Evolutionary conservation across 352 stramenopile genomes (phyloP).

Genomic region (Globisporangium splendens): DNA sequence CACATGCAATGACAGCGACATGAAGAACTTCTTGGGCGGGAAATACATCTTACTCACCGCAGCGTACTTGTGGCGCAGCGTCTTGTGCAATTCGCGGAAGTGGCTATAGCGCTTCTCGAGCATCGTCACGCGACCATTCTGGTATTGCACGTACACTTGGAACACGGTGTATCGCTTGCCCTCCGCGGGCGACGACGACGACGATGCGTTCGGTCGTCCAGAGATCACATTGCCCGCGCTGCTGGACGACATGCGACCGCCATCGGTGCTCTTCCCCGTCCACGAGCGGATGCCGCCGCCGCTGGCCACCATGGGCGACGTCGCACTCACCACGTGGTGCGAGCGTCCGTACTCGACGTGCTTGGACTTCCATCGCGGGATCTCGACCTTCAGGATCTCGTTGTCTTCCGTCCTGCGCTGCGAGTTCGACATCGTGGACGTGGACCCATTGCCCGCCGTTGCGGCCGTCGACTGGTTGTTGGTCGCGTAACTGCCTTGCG

Average conservation of each 20-base stretch:
- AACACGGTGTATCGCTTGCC: slow-evolving; percentile 79
- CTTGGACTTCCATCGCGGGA: slow-evolving; percentile 63
- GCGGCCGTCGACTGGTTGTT: slow-evolving; percentile 5
- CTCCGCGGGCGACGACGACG: slow-evolving; percentile 18
- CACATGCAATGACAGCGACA: slow-evolving; percentile 82
- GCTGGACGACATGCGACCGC: slow-evolving; percentile 2
- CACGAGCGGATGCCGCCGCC: slow-evolving; percentile 29
- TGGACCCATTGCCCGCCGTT: slow-evolving; percentile 5
- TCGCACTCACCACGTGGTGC: slow-evolving; percentile 27
- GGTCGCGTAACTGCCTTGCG: neutral
- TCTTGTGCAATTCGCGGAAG: slow-evolving; percentile 83
- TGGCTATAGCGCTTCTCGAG: slow-evolving; percentile 81
- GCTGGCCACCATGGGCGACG: slow-evolving; percentile 20
- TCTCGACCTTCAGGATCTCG: slow-evolving; percentile 72
- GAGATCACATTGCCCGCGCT: slow-evolving; percentile 6
- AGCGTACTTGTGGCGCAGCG: slow-evolving; percentile 72
- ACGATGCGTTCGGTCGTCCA: slow-evolving; percentile 3
- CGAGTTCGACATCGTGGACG: slow-evolving; percentile 9
- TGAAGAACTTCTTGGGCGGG: slow-evolving; percentile 85
- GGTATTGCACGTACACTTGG: slow-evolving; percentile 73
- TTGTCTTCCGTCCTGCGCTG: slow-evolving; percentile 20
- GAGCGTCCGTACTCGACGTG: slow-evolving; percentile 33
- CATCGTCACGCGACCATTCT: slow-evolving; percentile 53
- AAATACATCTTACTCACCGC: slow-evolving; percentile 82
- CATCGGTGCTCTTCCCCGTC: slow-evolving; percentile 46